phyloP scores from a whole-genome alignment of 2,329 filamentous ascomycete genomes.

The Fusarium oligoseptatum region DNA sequence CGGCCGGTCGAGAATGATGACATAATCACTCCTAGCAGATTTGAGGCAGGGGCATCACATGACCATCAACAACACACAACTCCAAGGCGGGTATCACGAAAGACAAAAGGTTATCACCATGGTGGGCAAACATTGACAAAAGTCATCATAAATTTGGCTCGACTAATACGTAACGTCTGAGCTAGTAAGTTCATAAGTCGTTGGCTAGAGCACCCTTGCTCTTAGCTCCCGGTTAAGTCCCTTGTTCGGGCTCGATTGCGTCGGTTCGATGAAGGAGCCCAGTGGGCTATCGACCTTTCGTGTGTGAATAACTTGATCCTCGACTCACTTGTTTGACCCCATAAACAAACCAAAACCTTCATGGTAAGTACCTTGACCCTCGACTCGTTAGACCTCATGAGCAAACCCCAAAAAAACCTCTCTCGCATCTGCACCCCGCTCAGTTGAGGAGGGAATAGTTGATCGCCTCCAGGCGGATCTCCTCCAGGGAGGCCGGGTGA shows the following conservation, averaged over 20 bases:
- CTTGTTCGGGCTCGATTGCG: neutral
- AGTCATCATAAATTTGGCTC: neutral
- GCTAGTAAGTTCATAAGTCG: neutral
- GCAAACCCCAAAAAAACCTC: neutral
- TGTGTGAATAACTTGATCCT: too few species aligned
- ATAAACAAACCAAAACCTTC: too few species aligned
- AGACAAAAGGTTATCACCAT: neutral
- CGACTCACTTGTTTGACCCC: too few species aligned
- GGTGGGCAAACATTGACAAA: neutral
- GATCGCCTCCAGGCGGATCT: constrained; percentile 6
- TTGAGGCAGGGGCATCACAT: neutral
- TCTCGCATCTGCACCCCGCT: neutral
- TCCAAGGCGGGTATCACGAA: neutral
- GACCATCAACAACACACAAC: neutral
- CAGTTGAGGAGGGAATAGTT: neutral
- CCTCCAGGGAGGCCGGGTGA: constrained; percentile 2
- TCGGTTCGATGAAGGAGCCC: neutral
- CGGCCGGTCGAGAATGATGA: constrained; percentile 21
- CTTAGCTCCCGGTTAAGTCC: neutral
- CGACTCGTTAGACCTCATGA: neutral
- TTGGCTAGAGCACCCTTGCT: neutral
- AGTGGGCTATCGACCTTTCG: too few species aligned
- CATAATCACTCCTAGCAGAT: constrained; percentile 33
- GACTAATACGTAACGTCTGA: neutral
- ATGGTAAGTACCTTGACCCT: neutral